These are phyloP conservation scores for Trichoderma semiorbis DNA, from an alignment of 2,329 filamentous ascomycete species.

Conservation along the genomic window DNA sequence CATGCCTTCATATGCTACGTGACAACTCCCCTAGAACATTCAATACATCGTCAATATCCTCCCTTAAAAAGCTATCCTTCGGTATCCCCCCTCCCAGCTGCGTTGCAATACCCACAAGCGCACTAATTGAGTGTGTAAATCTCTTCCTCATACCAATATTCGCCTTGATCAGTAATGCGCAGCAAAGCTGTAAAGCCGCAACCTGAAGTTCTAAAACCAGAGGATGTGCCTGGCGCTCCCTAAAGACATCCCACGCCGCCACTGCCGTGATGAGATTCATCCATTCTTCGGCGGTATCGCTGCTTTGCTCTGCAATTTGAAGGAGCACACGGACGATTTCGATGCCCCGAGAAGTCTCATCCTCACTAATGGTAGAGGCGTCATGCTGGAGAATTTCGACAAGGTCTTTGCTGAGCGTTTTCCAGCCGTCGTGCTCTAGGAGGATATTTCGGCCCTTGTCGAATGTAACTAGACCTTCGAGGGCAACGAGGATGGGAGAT, in stretches of 20 bases:
- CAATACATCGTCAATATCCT: constrained; percentile 46
- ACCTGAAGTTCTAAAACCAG: constrained; percentile 48
- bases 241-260: constrained; percentile 45
- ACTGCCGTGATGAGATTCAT: constrained; percentile 52
- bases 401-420: constrained; percentile 49
- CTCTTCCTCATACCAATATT: constrained; percentile 46
- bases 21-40: constrained; percentile 29
- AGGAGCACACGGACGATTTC: constrained; percentile 56
- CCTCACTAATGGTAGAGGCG: constrained; percentile 25
- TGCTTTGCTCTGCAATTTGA: constrained; percentile 47
- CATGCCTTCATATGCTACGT: not conserved
- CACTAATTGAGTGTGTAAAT: constrained; percentile 49
- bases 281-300: constrained; percentile 51
- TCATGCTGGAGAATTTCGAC: constrained; percentile 38
- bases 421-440: constrained; percentile 52
- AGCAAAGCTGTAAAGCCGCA: constrained; percentile 54
- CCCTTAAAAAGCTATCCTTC: constrained; percentile 33
- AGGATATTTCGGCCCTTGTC: constrained; percentile 48
- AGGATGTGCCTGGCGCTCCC: constrained; percentile 23
- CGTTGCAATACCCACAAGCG: constrained; percentile 47
- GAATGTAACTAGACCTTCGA: constrained; percentile 55
- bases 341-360: constrained; percentile 44
- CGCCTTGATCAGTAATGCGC: constrained; percentile 47
- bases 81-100: constrained; percentile 38
- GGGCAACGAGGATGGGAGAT: constrained; percentile 53